Evolutionary conservation across 192 early-diverging fungal species (phyloP).

Genomic region (Coemansia sp.): DNA sequence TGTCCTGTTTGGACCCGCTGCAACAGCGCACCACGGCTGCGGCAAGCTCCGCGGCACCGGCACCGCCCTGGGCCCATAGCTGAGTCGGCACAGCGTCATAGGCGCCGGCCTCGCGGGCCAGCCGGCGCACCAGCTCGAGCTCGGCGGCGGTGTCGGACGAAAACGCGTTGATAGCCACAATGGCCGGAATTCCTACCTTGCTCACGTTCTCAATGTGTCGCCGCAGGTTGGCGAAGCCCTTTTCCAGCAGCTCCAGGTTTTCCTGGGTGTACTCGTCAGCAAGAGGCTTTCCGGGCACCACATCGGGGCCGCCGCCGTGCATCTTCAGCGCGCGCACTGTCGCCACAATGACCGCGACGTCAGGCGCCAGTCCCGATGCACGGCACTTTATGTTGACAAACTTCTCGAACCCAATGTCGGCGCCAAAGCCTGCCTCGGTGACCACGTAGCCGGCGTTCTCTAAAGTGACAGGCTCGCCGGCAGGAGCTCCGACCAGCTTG

Average conservation of each 20-base stretch:
- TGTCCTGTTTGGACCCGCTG: constrained; percentile 1
- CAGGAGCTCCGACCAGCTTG: constrained; percentile 78
- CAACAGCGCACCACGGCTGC: constrained; percentile 60
- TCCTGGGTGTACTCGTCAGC: constrained; percentile 85
- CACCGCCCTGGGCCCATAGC: constrained; percentile 95
- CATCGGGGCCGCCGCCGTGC: constrained; percentile 95
- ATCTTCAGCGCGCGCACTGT: constrained; percentile 94
- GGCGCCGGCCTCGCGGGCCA: constrained; percentile 81
- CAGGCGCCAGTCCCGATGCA: constrained; percentile 76
- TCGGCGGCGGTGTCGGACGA: constrained; percentile 83
- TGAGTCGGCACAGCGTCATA: constrained; percentile 77
- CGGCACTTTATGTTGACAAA: constrained; percentile 99
- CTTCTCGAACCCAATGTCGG: constrained; percentile 99
- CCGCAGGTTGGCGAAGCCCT: constrained; percentile 80
- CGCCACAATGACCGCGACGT: constrained; percentile 89
- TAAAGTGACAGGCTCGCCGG: constrained; percentile 45
- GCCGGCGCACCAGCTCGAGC: constrained; percentile 66
- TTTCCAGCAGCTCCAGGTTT: constrained; percentile 77
- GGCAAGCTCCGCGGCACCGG: constrained; percentile 83
- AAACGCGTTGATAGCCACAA: constrained; percentile 92
- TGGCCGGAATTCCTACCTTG: constrained; percentile 82
- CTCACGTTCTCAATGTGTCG: constrained; percentile 90
- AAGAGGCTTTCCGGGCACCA: constrained; percentile 84
- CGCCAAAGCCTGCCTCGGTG: constrained; percentile 99
- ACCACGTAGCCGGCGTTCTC: constrained; percentile 76